Evolutionary conservation across 2,329 filamentous ascomycete genomes (phyloP), one percentile per base, ranked within the genome.

Genomic region (Diaporthe aspalathi): DNA sequence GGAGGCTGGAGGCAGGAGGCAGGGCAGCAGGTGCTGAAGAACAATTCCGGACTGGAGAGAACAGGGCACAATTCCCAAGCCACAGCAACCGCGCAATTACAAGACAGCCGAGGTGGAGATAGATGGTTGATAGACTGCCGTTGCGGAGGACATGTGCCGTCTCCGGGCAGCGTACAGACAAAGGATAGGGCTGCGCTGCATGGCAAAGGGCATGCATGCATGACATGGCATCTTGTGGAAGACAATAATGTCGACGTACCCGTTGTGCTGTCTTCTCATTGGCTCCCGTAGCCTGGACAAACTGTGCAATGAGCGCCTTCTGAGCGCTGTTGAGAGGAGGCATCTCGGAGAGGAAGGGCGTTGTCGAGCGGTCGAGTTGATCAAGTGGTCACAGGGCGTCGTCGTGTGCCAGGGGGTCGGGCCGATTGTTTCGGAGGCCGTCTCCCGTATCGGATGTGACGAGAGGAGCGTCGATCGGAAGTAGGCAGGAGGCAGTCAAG

Each of bases 191-290:
- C n/a, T 9, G 35, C 35, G 45, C 14, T 38, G 27, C 32, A 52
- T 8, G 20, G 38, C 17, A 62, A 1, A 22, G 38, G 45, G 47
- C 27, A 54, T 16, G 62, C 43, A 38, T 24, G 32, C 56, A n/a
- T n/a, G n/a, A n/a, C 27, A 20, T 50, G 20, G n/a, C 27, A 45
- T 50, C n/a, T 29, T 29, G 17, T 22, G 35, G 14, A 24, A 56
- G 52, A n/a, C n/a, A n/a, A 47, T 40, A 69, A 43, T 22, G 45
- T 14, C 17, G 45, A 66, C 72, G 17, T 72, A 73, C 72, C 40
- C 67, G 68, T 47, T 72, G 72, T 43, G 72, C 72, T 20, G 63
- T 72, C 70, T 73, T 73, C 40, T 73, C 72, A 54, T 72, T 73
- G 67, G 72, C 63, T 20, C 72, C 72, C 16, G 72, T 73, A 40